Conservation (phyloP, 179 eudicot genomes). For the Silene coronaria region DNA sequence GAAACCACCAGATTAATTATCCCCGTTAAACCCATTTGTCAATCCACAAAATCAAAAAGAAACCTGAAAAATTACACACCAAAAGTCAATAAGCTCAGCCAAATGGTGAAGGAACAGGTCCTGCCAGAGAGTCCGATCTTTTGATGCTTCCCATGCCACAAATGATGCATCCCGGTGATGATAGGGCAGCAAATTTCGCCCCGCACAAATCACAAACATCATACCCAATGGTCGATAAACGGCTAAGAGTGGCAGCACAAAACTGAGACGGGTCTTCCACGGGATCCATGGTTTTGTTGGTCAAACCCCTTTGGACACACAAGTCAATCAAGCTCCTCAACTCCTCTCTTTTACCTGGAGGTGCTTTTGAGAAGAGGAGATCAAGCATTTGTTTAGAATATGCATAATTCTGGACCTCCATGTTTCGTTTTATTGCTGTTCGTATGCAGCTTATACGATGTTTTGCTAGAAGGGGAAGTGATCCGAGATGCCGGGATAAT, state of each 20-base stretch:
- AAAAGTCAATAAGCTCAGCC: conserved; percentile 42
- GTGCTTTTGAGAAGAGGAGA: conserved; percentile 90
- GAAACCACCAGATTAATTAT: neutral
- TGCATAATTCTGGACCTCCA: conserved; percentile 90
- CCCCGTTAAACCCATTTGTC: neutral
- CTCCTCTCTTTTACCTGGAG: conserved; percentile 92
- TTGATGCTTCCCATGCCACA: conserved; percentile 99
- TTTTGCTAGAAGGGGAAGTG: conserved; percentile 90
- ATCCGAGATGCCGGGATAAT: conserved; percentile 89
- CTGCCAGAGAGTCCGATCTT: conserved; percentile 79
- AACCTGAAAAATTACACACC: conserved; percentile 1
- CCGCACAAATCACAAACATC: conserved; percentile 98
- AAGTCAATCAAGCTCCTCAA: conserved; percentile 85
- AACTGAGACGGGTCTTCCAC: conserved; percentile 95
- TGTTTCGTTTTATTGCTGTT: conserved; percentile 91
- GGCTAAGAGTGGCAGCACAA: conserved; percentile 93
- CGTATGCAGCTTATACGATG: conserved; percentile 92
- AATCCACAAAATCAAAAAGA: neutral
- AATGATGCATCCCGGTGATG: conserved; percentile 88
- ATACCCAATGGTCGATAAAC: conserved; percentile 92
- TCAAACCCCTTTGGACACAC: conserved; percentile 74
- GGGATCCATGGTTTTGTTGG: conserved; percentile 92
- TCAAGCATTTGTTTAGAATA: conserved; percentile 94
- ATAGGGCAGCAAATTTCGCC: conserved; percentile 84
- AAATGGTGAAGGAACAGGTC: conserved; percentile 82